These are phyloP conservation scores for Knufia fluminis DNA, from an alignment of 2,329 filamentous ascomycete species.

Conservation along the genomic window DNA sequence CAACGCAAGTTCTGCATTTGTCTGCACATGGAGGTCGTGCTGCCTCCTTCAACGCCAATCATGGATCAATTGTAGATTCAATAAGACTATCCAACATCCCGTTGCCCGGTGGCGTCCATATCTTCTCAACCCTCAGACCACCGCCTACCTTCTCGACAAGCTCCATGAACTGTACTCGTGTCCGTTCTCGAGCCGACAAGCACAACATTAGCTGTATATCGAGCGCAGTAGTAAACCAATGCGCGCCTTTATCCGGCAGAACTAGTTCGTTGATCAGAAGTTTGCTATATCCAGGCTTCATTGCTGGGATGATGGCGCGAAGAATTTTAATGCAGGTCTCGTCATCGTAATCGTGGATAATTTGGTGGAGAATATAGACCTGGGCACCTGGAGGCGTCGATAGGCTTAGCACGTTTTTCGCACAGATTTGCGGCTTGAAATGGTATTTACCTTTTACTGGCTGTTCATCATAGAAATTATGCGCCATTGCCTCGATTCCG, in stretches of 20 bases:
- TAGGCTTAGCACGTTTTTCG: neutral
- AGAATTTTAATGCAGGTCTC: constrained; percentile 27
- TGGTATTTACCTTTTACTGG: constrained; percentile 22
- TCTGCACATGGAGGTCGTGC: too few relatives aligned
- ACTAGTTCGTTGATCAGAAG: neutral
- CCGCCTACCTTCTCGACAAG: too few relatives aligned
- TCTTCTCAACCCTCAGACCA: too few relatives aligned
- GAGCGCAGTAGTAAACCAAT: too few relatives aligned
- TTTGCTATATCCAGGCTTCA: neutral
- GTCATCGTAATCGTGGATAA: constrained; percentile 27
- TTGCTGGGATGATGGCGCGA: constrained; percentile 10
- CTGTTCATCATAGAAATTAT: constrained; percentile 28
- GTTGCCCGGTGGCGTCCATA: too few relatives aligned
- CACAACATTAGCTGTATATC: too few relatives aligned
- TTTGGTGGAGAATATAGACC: constrained; percentile 26
- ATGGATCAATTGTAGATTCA: too few relatives aligned
- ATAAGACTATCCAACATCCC: too few relatives aligned
- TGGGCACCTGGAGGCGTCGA: constrained; percentile 13
- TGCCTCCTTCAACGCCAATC: too few relatives aligned
- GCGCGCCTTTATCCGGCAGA: neutral
- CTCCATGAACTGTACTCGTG: too few relatives aligned
- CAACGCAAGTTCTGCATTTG: too few relatives aligned
- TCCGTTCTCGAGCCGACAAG: too few relatives aligned
- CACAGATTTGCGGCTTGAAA: neutral
- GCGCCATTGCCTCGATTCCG: constrained; percentile 18